Evolutionary conservation across 2,329 filamentous ascomycete species (phyloP).

Genomic region (Cryphonectria nitschkei): DNA sequence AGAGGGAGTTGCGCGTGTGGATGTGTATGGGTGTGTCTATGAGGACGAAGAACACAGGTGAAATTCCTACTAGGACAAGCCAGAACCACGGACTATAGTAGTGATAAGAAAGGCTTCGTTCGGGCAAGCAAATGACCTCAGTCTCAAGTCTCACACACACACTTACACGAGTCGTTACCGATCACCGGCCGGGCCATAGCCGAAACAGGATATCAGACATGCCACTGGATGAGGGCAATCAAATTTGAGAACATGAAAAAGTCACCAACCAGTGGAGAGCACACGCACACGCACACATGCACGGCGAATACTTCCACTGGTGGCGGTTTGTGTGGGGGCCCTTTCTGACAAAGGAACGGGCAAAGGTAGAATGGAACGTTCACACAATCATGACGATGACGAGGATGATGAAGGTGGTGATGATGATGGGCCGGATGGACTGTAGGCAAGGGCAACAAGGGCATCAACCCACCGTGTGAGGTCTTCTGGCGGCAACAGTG

Average conservation of each 20-base stretch:
- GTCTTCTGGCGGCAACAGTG: conserved; percentile 23
- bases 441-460: neutral
- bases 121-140: conserved; percentile 25
- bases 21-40: neutral
- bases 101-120: conserved; percentile 22
- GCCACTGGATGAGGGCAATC: neutral
- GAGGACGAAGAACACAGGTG: neutral
- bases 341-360: neutral
- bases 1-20: too few species aligned
- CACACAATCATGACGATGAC: neutral
- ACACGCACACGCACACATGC: neutral
- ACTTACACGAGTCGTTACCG: conserved; percentile 5
- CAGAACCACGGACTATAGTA: conserved; percentile 4
- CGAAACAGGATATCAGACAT: neutral
- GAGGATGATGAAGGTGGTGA: neutral
- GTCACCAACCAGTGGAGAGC: conserved; percentile 4
- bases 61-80: neutral
- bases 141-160: conserved; percentile 20
- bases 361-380: conserved; percentile 27
- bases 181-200: conserved; percentile 17
- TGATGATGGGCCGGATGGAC: neutral
- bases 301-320: neutral
- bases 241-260: neutral
- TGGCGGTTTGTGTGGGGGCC: neutral
- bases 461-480: conserved; percentile 24